These are phyloP conservation scores for Plectosphaerella cucumerina DNA, from an alignment of 2,329 filamentous ascomycete species.

Conservation along the genomic window DNA sequence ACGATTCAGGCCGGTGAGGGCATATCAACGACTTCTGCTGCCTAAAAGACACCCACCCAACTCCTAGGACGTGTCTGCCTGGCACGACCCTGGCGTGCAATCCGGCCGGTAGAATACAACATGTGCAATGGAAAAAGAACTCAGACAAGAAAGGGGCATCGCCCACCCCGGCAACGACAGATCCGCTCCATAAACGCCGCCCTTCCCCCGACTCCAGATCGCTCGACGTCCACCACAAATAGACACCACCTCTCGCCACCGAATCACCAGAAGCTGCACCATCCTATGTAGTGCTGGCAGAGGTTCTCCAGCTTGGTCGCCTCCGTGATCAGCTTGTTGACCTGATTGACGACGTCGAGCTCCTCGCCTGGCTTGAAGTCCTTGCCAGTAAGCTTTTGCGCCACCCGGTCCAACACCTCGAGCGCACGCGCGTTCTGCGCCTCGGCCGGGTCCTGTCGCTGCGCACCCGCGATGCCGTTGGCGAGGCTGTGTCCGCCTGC, in stretches of 20 bases:
- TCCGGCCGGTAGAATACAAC: not conserved
- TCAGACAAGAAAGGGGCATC: no score
- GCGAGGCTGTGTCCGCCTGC: conserved; percentile 27
- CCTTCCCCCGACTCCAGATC: not conserved
- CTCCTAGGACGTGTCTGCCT: no score
- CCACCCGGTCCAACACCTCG: conserved; percentile 85
- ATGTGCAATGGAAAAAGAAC: conserved; percentile 3
- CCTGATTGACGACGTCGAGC: conserved; percentile 79
- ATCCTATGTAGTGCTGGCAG: conserved; percentile 98
- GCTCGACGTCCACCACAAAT: not conserved
- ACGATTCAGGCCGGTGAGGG: no score
- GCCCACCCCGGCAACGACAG: no score
- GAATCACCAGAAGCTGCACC: conserved; percentile 91
- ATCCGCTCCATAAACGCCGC: not conserved
- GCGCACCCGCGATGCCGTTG: conserved; percentile 26
- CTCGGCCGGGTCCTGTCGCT: conserved; percentile 52
- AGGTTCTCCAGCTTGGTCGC: conserved; percentile 96
- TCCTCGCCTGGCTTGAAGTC: conserved; percentile 89
- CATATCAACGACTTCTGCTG: no score
- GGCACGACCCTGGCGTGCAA: no score
- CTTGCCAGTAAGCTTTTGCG: conserved; percentile 90
- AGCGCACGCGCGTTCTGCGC: conserved; percentile 90
- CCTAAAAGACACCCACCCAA: no score
- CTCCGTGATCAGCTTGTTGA: conserved; percentile 91
- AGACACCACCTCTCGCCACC: not conserved